Evolutionary conservation across 1,284 basidiomycete genomes (phyloP), one percentile per base, ranked within the genome.

Genomic region (Cryptococcus sp.): DNA sequence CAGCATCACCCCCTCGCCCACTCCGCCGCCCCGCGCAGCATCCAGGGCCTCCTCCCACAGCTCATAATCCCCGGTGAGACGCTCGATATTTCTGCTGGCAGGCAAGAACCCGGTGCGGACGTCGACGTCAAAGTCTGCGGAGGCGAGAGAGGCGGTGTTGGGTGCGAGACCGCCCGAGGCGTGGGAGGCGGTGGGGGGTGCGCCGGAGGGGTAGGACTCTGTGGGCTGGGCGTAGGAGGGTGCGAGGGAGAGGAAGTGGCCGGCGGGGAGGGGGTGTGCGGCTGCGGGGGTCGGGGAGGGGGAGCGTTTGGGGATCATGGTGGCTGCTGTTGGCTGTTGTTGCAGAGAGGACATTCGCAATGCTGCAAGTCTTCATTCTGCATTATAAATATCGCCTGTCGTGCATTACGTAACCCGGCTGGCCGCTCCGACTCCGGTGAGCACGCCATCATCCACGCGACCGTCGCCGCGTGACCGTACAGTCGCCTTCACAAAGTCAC

Each of bases 91-190:
- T 0, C 84, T 82, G 35, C 87, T 82, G 0, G 89, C 88, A 0
- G 94, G 93, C 81, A 97, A 85, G 73, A 98, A 97, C 0, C 94
- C 94, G 0, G 91, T 91, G 21, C 86, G 81, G 1, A 89, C 89
- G 71, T 95, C 90, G 63, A 97, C 88, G 72, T 96, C 92, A 79
- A 92, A 97, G 80, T 97, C 93, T 71, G 93, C 90, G 4, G 90
- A 87, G 13, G 91, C 89, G 53, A 93, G 84, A 4, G 91, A 92
- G 12, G 88, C 85, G 4, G 87, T 90, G 73, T 93, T 90, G 38
- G 80, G 79, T 16, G 78, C 77, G 15, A 73, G 68, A 56, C 72
- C 70, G 38, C 67, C 65, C 11, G 69, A 66, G 21, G 65, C 66
- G 60, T 72, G 69, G 2, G 75, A 70, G 11, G 68, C 65, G 4